Evolutionary conservation across 2,329 filamentous ascomycete genomes (phyloP), one percentile per base, ranked within the genome.

Genomic region (Aspergillus proliferans): DNA sequence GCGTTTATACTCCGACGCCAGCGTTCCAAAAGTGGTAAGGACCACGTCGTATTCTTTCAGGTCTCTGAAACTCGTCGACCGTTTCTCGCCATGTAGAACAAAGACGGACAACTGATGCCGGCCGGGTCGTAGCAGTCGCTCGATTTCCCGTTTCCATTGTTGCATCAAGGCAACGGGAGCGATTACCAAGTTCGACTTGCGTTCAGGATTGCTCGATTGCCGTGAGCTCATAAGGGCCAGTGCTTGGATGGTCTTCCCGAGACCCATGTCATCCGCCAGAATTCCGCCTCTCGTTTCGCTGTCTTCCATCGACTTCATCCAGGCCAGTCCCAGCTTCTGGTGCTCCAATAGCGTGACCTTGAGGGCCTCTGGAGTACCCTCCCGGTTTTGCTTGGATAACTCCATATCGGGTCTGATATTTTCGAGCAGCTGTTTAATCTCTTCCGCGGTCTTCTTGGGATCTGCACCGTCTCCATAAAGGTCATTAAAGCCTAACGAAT

Each of bases 121-220:
- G 0, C 71, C 70, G 0, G 69, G 56, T 52, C 83, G 83, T 33
- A 93, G 69, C 66, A 91, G 90, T 34, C 76, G 79, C 50, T 76
- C 67, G 43, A 95, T 88, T 66, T 95, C 90, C 43, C 84, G 79
- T 60, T 87, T 83, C 90, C 90, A 95, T 64, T 95, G 90, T 14
- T 83, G 81, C 65, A 94, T 80, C 14, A 95, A 73, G 3, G 88
- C 84, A 9, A 94, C 82, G 0, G 89, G 89, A 0, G 85, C 87
- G 43, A 95, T 76, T 43, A 95, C 88, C 21, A 95, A 72, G n/a
- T 84, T 93, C 0, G 89, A 90, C 74, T 88, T 81, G 49, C 71
- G 74, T 52, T 71, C 65, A n/a, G 70, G 69, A 52, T 84, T 76
- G 0, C 72, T 67, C 0, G 86, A 81, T n/a, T 78, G 83, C 5